A percentile compares a stretch with the other conserved stretches of the same genome.
Evolutionary conservation across 352 stramenopile species (phyloP).

Genomic region (Plasmopara muralis): DNA sequence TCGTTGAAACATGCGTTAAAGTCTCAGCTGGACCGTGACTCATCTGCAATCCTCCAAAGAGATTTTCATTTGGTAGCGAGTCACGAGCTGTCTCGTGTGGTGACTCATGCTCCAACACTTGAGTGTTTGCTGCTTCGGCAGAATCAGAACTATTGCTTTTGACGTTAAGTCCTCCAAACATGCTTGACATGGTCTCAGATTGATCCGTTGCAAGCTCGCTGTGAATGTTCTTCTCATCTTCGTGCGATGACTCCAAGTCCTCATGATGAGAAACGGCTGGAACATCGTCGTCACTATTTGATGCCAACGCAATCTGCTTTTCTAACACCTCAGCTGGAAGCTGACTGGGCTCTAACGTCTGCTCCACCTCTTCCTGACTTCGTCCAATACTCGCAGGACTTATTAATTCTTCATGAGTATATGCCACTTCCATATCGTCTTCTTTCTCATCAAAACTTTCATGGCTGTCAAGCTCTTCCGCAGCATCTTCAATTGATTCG

Average conservation of each 20-base stretch:
- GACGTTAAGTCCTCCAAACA: constrained; percentile 29
- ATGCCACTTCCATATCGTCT: constrained; percentile 19
- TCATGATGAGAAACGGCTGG: constrained; percentile 51
- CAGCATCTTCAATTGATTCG: constrained; percentile 6
- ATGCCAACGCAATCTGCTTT: constrained; percentile 59
- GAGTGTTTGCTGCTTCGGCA: constrained; percentile 6
- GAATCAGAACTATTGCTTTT: constrained; percentile 4
- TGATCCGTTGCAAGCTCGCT: constrained; percentile 14
- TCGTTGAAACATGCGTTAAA: constrained; percentile 7
- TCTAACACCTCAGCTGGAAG: constrained; percentile 50
- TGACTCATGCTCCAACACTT: constrained; percentile 7
- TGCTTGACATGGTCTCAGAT: constrained; percentile 8
- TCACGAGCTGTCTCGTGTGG: constrained; percentile 6
- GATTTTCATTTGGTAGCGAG: constrained; percentile 4
- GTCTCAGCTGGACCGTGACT: constrained; percentile 16
- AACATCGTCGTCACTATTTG: constrained; percentile 67
- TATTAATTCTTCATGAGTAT: constrained; percentile 27
- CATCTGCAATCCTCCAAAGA: constrained; percentile 42
- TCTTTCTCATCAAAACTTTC: constrained; percentile 23
- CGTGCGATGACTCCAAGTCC: constrained; percentile 50
- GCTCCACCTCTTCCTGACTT: constrained; percentile 28
- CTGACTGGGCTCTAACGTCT: constrained; percentile 39
- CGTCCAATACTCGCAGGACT: constrained; percentile 28
- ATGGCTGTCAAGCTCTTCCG: constrained; percentile 14
- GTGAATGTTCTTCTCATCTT: constrained; percentile 38